Evolutionary conservation across 495 filamentous ascomycete species (phyloP), one percentile per base, ranked within the genome.

Genomic region (Apodospora peruviana): DNA sequence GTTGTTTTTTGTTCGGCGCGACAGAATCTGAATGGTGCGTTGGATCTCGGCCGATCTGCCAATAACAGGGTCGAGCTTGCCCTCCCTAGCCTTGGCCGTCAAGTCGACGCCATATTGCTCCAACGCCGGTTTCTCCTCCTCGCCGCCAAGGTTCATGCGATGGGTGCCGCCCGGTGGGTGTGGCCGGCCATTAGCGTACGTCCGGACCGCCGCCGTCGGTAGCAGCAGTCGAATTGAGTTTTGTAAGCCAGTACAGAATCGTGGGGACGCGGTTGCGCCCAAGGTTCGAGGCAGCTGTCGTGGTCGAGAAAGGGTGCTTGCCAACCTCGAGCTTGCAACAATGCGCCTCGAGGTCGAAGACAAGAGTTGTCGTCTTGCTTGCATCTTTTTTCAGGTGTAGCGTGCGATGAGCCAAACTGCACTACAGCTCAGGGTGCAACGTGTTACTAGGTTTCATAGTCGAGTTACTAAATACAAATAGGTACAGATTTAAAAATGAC

Each of bases 11-110:
- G 93, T 96, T 41, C 93, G 76, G 47, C 93, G 76, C 10, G 91
- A 96, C 11, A 98, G 71, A 20, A 98, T 81, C 57, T 98, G 93
- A 25, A 98, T 95, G 4, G 91, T 95, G 40, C 94, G 76, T 61
- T 95, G 87, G 40, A 96, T 94, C 67, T 95, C 90, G 7, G 80
- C 75, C 55, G 95, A 90, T 62, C 93, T 78, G 18, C 93, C 93
- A 65, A 98, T 96, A 5, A 97, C 90, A 1, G 93, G 93, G 58
- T 98, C 93, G 5, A 98, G 76, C 64, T 95, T 96, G 39, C 93
- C 93, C 21, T 83, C 85, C 60, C 77, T 88, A 22, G 93, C 93
- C 57, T 78, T 81, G 5, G 82, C 88, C 8, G 93, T 97, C 44
- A 98, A 74, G 64, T 98, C 91, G 46, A 94, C 74, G 45, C 93